Base-by-base conservation (phyloP, 768 basidiomycete species). In the Albatrellus ellisii region DNA sequence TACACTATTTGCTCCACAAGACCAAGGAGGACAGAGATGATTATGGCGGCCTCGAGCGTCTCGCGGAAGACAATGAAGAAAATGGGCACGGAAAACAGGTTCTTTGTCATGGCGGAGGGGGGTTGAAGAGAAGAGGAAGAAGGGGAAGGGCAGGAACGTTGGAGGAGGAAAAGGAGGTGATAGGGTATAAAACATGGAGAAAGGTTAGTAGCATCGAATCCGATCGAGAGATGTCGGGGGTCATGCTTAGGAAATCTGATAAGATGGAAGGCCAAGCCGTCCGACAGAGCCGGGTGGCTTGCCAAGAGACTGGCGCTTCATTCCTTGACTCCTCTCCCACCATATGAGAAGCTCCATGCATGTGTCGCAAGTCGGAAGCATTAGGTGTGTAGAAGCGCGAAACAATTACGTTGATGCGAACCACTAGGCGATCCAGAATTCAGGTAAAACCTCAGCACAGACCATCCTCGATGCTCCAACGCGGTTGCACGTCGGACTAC, bases 31-130 rank as follows among this genome's bases (percentile, higher is more conserved):
- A 94, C 88, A 5, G 88, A 85, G 58, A 95, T 64, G 69, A 98
- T 88, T 65, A 97, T 83, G 32, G 77, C 77, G 4, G 89, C 85
- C 67, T 95, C 91, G 48, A 95, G 72, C 4, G 88, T 84, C 72
- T 95, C 91, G 56, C 91, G 76, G 60, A 94, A 90, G 63, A 92
- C 78, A 63, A 95, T 90, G 72, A 97, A 90, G 69, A 91, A 95
- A 52, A 97, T 89, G 54, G 89, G 78, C 43, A 92, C 72, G 44
- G 84, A 86, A 63, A 95, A 95, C 42, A 91, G 64, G 55, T 77
- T 72, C 47, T 71, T 71, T 14, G 70, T 65, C 86, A 89, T 88
- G 43, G 50, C 50, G 43, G 45, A 36, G 20, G 34, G 51, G 45
- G 17, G 17, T 18, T 36, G 34, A 11, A 10, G 34, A 11, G 34